These are phyloP conservation scores for Ascochyta viciae-villosae DNA, from an alignment of 2,329 filamentous ascomycete genomes.

Conservation along the genomic window DNA sequence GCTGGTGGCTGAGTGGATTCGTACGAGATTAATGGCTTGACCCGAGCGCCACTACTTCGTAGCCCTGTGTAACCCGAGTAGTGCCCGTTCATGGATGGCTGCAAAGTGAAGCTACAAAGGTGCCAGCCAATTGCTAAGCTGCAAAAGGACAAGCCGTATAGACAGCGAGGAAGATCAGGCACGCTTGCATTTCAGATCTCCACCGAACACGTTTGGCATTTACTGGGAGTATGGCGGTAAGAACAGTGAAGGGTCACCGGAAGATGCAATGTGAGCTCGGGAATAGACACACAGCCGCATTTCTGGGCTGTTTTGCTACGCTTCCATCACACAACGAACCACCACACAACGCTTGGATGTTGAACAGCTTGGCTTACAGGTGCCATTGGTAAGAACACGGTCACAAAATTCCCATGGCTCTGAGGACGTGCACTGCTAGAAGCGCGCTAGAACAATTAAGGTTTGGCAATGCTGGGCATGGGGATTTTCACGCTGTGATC, in stretches of 20 bases:
- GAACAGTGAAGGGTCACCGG: conserved; percentile 5
- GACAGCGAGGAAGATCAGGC: conserved; percentile 30
- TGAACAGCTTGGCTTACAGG: not conserved
- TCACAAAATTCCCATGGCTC: conserved; percentile 11
- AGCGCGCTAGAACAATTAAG: conserved; percentile 16
- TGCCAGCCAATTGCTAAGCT: conserved; percentile 22
- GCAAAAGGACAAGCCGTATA: conserved; percentile 17
- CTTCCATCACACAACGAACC: not conserved
- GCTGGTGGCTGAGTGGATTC: conserved; percentile 18
- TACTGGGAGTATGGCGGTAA: conserved; percentile 14
- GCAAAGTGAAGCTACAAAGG: conserved; percentile 26
- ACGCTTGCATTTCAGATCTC: conserved; percentile 28
- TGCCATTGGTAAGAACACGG: conserved; percentile 8
- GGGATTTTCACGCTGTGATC: conserved; percentile 27
- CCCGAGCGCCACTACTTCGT: conserved; percentile 6
- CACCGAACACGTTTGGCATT: conserved; percentile 31
- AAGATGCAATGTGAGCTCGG: conserved; percentile 1
- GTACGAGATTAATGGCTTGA: conserved; percentile 23
- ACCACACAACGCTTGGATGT: not conserved
- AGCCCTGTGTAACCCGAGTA: conserved; percentile 22
- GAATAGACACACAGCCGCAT: conserved; percentile 2
- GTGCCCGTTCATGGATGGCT: conserved; percentile 23
- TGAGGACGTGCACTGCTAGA: conserved; percentile 7
- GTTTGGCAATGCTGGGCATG: conserved; percentile 20
- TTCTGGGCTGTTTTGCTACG: not conserved